Conservation (phyloP, 1,284 basidiomycete genomes). For the Marasmius tenuissimus region DNA sequence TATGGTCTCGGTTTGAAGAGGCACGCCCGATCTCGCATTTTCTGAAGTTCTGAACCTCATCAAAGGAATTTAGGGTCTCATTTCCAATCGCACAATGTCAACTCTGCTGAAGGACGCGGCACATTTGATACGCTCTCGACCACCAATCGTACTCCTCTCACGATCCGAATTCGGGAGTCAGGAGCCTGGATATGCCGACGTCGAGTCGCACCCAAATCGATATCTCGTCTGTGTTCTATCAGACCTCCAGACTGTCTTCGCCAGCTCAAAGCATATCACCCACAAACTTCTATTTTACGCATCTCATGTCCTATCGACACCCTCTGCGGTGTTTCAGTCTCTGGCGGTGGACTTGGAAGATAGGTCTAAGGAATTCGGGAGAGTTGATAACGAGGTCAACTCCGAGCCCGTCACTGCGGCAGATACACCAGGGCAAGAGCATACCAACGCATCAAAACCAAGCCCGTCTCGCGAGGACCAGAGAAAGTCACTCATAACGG, state of each 20-base stretch:
- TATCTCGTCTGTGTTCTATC: conserved; percentile 50
- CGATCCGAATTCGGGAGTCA: conserved; percentile 8
- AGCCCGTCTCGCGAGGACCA: too few species aligned
- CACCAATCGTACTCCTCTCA: conserved; percentile 34
- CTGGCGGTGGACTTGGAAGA: conserved; percentile 41
- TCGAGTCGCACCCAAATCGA: conserved; percentile 36
- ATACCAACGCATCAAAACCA: background rate
- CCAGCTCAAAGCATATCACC: conserved; percentile 36
- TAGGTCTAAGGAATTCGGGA: conserved; percentile 16
- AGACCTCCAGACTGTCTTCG: conserved; percentile 45
- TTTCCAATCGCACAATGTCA: conserved; percentile 42
- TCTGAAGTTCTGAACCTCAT: conserved; percentile 10
- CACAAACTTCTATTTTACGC: conserved; percentile 63
- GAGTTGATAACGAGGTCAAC: background rate
- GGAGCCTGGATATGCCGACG: conserved; percentile 15
- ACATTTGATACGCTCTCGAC: conserved; percentile 46
- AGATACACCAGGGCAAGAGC: background rate
- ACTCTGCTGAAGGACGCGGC: conserved; percentile 56
- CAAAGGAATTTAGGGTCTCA: conserved; percentile 39
- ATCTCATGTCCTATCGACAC: conserved; percentile 46
- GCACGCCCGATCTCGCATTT: conserved; percentile 35
- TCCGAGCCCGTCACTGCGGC: background rate
- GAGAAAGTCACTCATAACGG: too few species aligned
- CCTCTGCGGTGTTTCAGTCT: conserved; percentile 36
- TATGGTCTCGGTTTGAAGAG: conserved; percentile 58